Conservation (phyloP, 208 protist species). For the Sergeia podlipaevii region DNA sequence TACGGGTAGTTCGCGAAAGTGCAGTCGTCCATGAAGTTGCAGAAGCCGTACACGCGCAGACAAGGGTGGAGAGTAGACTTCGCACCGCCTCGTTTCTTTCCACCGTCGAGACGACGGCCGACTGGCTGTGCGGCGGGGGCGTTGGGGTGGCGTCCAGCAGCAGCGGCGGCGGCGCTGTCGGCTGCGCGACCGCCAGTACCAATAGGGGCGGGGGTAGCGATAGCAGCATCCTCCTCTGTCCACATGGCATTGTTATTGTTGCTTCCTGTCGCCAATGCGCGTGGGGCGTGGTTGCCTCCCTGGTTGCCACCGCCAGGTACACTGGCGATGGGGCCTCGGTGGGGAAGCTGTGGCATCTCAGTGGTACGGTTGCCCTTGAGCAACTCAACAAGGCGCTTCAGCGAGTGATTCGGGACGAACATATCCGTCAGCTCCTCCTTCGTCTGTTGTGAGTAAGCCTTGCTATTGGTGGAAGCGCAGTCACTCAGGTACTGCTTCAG, state of each 20-base stretch:
- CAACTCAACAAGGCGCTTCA: conserved; percentile 63
- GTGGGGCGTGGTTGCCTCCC: too few relatives aligned
- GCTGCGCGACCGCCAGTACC: background rate
- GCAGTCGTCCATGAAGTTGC: conserved; percentile 89
- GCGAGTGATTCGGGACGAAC: conserved; percentile 71
- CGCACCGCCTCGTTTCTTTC: conserved; percentile 1
- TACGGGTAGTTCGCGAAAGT: conserved; percentile 87
- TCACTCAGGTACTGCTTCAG: conserved; percentile 71
- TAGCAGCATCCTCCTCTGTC: background rate
- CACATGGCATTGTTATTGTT: too few relatives aligned
- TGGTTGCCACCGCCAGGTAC: background rate
- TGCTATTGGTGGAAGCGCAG: conserved; percentile 65
- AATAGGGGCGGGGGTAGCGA: background rate
- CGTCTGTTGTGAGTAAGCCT: conserved; percentile 80
- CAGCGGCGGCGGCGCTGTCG: conserved; percentile 3
- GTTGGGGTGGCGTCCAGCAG: background rate
- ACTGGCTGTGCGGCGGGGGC: conserved; percentile 4
- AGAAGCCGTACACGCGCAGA: conserved; percentile 84
- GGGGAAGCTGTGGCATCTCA: conserved; percentile 32
- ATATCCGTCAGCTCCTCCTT: conserved; percentile 84
- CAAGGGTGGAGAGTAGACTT: conserved; percentile 69
- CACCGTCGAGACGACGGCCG: conserved; percentile 5
- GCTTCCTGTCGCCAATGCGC: too few relatives aligned
- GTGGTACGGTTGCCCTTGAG: conserved; percentile 42
- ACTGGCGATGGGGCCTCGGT: conserved; percentile 15